phyloP scores from a whole-genome alignment of 1,284 basidiomycete species.

The Cystobasidium slooffiae region DNA sequence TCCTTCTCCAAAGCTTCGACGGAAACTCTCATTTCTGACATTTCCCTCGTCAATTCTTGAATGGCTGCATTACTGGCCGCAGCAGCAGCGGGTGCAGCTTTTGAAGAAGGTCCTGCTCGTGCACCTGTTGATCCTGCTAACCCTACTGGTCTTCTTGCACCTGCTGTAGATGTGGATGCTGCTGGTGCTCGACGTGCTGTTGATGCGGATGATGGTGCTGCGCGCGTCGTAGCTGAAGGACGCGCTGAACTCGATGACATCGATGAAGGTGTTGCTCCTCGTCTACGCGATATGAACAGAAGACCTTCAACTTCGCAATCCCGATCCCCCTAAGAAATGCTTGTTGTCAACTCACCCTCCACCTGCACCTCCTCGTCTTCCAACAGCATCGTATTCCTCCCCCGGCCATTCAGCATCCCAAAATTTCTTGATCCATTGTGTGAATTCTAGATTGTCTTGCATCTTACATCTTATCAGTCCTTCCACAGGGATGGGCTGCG shows the following conservation, averaged over 20 bases:
- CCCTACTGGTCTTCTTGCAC: constrained; percentile 8
- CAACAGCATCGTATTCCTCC: constrained; percentile 84
- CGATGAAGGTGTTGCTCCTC: constrained; percentile 32
- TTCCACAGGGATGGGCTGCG: constrained; percentile 89
- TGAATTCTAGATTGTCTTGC: constrained; percentile 99
- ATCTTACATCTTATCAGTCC: constrained; percentile 97
- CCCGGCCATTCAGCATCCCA: constrained; percentile 94
- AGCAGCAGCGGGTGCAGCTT: neutral
- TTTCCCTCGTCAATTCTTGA: constrained; percentile 71
- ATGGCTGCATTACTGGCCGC: constrained; percentile 57
- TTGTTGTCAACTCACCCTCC: no score
- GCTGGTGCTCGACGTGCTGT: constrained; percentile 35
- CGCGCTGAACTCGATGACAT: constrained; percentile 22
- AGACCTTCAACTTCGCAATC: no score
- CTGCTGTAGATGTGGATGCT: constrained; percentile 20
- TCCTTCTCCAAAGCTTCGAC: constrained; percentile 61
- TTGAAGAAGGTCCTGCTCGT: constrained; percentile 10
- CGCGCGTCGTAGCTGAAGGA: constrained; percentile 20
- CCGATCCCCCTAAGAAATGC: no score
- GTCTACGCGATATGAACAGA: constrained; percentile 9
- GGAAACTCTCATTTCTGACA: constrained; percentile 79
- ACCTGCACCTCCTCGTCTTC: constrained; percentile 70
- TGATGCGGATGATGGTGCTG: constrained; percentile 15
- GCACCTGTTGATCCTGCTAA: constrained; percentile 11
- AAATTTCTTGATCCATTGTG: constrained; percentile 95